phyloP scores from a whole-genome alignment of 2,329 filamentous ascomycete species.

The Didymella exigua region DNA sequence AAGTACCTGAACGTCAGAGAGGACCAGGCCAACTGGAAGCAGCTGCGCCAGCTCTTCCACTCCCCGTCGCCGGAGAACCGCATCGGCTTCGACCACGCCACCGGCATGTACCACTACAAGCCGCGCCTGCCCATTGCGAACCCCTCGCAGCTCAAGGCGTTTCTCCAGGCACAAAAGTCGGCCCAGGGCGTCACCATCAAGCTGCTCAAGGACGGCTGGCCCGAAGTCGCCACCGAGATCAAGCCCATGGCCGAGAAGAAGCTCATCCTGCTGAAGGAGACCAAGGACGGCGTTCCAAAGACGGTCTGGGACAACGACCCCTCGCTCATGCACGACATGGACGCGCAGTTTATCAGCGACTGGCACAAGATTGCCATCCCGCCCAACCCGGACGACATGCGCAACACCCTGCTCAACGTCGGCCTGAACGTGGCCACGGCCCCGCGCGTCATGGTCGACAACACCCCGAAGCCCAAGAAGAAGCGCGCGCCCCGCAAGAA shows the following conservation, averaged over 20 bases:
- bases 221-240: conserved; percentile 79
- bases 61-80: conserved; percentile 62
- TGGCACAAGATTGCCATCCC: conserved; percentile 85
- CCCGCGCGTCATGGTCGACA: conserved; percentile 67
- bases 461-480: conserved; percentile 68
- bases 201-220: conserved; percentile 96
- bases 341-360: conserved; percentile 80
- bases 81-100: conserved; percentile 61
- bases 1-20: conserved; percentile 76
- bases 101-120: conserved; percentile 79
- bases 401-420: conserved; percentile 74
- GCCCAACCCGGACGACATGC: conserved; percentile 71
- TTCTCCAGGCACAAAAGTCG: conserved; percentile 81
- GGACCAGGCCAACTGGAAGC: conserved; percentile 60
- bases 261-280: conserved; percentile 82
- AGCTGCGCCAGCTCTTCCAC: conserved; percentile 71
- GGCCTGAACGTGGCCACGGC: conserved; percentile 86
- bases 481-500: conserved; percentile 75
- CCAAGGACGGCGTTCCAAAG: conserved; percentile 85
- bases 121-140: conserved; percentile 83
- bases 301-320: conserved; percentile 87
- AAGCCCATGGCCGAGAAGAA: conserved; percentile 77
- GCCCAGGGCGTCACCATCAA: conserved; percentile 82
- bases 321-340: conserved; percentile 74
- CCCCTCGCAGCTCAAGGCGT: conserved; percentile 75